These are phyloP conservation scores for Yarrowia sp. DNA, from an alignment of 805 yeast genomes.

Conservation along the genomic window DNA sequence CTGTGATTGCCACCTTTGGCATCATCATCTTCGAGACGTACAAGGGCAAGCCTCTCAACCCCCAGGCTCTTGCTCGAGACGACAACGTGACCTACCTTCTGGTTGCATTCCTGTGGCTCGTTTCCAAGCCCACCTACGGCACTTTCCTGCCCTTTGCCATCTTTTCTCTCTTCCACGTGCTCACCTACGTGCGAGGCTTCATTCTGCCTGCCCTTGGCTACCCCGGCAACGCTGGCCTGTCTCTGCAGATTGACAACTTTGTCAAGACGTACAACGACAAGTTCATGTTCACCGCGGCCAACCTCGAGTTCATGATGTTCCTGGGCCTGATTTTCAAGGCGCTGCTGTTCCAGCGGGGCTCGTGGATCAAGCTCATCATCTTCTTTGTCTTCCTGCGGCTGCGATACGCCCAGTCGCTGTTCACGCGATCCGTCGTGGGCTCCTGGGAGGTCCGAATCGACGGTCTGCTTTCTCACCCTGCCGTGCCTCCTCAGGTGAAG, in stretches of 20 bases:
- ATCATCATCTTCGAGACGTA: conserved; percentile 67
- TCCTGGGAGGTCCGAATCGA: conserved; percentile 66
- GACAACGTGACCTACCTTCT: conserved; percentile 73
- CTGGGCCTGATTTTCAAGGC: conserved; percentile 42
- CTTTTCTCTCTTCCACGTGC: conserved; percentile 78
- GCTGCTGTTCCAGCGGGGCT: conserved; percentile 57
- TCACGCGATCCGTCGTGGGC: conserved; percentile 67
- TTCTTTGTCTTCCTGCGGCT: conserved; percentile 64
- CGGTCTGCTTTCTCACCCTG: conserved; percentile 53
- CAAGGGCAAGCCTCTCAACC: conserved; percentile 33
- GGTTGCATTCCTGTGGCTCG: conserved; percentile 54
- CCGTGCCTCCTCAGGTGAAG: conserved; percentile 52
- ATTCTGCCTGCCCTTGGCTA: conserved; percentile 62
- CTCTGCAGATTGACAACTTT: conserved; percentile 44
- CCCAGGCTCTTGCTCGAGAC: conserved; percentile 46
- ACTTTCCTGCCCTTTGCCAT: conserved; percentile 71
- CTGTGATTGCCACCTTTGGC: conserved; percentile 71
- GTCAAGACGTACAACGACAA: conserved; percentile 56
- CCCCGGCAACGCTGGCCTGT: conserved; percentile 35
- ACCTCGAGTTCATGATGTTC: conserved; percentile 49
- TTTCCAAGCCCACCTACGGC: conserved; percentile 58
- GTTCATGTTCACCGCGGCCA: conserved; percentile 59
- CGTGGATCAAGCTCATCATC: conserved; percentile 54
- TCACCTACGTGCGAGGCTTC: conserved; percentile 64
- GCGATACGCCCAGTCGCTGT: conserved; percentile 72